These are phyloP conservation scores for Cladosporium sp. DNA, from an alignment of 2,329 filamentous ascomycete genomes.

Conservation along the genomic window DNA sequence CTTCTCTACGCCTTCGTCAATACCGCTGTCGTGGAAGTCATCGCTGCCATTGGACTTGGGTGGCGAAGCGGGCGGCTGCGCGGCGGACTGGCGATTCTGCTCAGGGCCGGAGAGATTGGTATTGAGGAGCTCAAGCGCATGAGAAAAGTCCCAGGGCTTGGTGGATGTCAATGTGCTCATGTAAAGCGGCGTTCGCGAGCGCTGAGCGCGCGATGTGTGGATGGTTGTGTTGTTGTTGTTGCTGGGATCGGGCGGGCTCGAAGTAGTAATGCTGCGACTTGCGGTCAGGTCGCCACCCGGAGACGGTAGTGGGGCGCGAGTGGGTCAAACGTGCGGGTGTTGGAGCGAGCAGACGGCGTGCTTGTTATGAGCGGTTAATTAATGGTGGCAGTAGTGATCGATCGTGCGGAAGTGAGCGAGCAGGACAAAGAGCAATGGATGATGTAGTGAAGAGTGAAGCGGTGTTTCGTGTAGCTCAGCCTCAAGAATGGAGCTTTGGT, in stretches of 20 bases:
- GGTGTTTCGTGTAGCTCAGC: neutral
- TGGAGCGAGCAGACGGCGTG: neutral
- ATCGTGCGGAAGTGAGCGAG: neutral
- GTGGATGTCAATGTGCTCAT: conserved; percentile 37
- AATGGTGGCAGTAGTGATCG: neutral
- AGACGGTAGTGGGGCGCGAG: conserved; percentile 4
- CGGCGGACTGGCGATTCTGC: conserved; percentile 8
- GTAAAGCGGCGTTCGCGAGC: conserved; percentile 21
- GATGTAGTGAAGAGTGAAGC: neutral
- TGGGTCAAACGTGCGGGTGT: conserved; percentile 14
- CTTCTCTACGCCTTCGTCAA: conserved; percentile 19
- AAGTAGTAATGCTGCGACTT: conserved; percentile 13
- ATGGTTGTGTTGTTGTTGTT: neutral
- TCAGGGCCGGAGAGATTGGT: conserved; percentile 24
- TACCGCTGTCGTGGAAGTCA: conserved; percentile 12
- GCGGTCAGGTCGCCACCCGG: conserved; percentile 19
- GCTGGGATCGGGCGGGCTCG: neutral
- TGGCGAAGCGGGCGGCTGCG: conserved; percentile 12
- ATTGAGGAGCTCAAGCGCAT: conserved; percentile 46
- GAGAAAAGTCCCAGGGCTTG: conserved; percentile 49
- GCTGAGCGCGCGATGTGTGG: conserved; percentile 18
- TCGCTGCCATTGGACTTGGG: conserved; percentile 14
- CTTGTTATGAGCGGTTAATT: neutral
- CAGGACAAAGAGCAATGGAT: neutral
- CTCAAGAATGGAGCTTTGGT: neutral